Conservation (phyloP, 176 grass and related monocot genomes). For the Musa beccarii region DNA sequence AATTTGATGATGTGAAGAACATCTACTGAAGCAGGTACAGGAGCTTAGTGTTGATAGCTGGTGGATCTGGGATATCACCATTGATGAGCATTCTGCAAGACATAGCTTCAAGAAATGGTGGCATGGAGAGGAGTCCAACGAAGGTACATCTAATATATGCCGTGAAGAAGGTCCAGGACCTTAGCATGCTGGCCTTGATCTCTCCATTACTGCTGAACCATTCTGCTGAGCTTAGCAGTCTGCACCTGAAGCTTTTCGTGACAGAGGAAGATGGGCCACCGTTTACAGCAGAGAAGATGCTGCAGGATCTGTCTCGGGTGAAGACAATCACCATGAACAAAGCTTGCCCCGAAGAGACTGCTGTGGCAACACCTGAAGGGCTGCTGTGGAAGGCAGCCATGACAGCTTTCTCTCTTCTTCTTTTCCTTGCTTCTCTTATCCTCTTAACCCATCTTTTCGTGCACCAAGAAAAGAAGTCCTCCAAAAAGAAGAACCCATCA, state of each 20-base stretch:
- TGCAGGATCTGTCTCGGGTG: constrained; percentile 19
- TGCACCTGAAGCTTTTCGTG: constrained; percentile 32
- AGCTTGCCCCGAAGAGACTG: background rate
- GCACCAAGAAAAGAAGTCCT: constrained; percentile 31
- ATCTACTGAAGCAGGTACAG: constrained; percentile 24
- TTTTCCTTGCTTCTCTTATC: constrained; percentile 28
- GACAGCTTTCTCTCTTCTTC: constrained; percentile 10
- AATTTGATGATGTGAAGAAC: background rate
- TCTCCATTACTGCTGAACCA: constrained; percentile 17
- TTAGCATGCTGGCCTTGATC: constrained; percentile 33
- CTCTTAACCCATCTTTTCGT: constrained; percentile 31
- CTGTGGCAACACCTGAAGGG: constrained; percentile 15
- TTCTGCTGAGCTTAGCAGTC: constrained; percentile 15
- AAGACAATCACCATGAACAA: constrained; percentile 8
- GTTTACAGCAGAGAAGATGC: constrained; percentile 9
- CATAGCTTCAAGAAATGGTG: constrained; percentile 22
- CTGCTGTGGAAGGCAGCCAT: constrained; percentile 29
- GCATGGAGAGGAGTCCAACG: constrained; percentile 1
- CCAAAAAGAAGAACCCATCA: constrained; percentile 28
- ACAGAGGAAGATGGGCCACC: constrained; percentile 29
- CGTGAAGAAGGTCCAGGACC: constrained; percentile 25
- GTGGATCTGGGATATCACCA: constrained; percentile 43
- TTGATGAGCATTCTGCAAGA: constrained; percentile 43
- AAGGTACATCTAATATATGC: constrained; percentile 30
- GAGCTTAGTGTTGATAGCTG: constrained; percentile 35